Base-by-base conservation (phyloP, 768 basidiomycete genomes). In the Neoboletus subvelutipes region DNA sequence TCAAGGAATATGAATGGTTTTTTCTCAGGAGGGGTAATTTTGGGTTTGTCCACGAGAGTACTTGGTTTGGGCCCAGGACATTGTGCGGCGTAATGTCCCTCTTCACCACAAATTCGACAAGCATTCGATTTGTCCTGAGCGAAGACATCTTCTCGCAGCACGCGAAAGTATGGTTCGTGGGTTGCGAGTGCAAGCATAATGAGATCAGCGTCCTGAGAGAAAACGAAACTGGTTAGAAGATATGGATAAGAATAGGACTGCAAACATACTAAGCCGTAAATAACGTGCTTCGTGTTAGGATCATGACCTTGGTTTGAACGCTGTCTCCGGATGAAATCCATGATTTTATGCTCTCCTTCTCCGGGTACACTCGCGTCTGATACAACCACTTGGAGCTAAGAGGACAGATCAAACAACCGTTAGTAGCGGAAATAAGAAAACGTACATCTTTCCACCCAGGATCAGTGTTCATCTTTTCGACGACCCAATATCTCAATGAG, bases 1-100 rank as follows among this genome's bases (percentile, higher is more conserved):
- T 98, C 96, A 73, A 99, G 92, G 83, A 97, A 98, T 76, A 99
- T 98, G 81, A 97, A 99, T 15, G 97, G 97, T 74, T 92, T 88
- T 67, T 89, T 87, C 55, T 85, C 76, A 55, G 80, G 79, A 60
- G 80, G 82, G 75, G 68, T 70, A 45, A 63, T 75, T 71, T 84
- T 88, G 72, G 60, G 60, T 52, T 70, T 71, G 39, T 54, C 42
- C 41, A 58, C 24, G 22, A 79, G 79, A 73, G 83, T 73, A 75
- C 86, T 79, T 74, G 81, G 83, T 77, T 86, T 85, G 56, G 80
- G 80, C 50, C 88, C 89, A 65, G 89, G 94, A 82, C 97, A 99
- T 72, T 95, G 89, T 42, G 92, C 92, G 60, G 95, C 93, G 71
- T 90, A 90, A 75, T 98, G 97, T 41, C 97, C 97, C 71, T 90